Evolutionary conservation across 2,329 filamentous ascomycete species (phyloP).

Genomic region (Paecilomyces fulvus): DNA sequence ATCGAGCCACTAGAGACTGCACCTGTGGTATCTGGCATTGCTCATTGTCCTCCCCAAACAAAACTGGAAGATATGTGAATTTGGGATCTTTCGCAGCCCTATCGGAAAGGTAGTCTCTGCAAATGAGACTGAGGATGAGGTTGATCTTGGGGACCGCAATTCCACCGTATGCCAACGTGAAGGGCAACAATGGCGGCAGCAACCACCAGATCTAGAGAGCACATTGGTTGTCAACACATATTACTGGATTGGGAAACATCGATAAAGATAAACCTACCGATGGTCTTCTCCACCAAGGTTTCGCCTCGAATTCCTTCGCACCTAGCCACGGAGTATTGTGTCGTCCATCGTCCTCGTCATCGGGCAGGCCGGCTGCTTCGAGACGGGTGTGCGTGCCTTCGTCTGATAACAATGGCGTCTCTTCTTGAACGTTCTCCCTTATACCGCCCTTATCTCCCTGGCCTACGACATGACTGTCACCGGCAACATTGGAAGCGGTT

Average conservation of each 20-base stretch:
- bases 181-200: constrained; percentile 68
- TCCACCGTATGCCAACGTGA: constrained; percentile 78
- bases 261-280: constrained; percentile 38
- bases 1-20: constrained; percentile 66
- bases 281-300: constrained; percentile 43
- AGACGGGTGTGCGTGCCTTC: background rate
- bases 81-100: constrained; percentile 49
- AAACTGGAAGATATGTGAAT: constrained; percentile 54
- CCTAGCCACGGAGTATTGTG: constrained; percentile 8
- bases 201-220: constrained; percentile 66
- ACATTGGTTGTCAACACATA: background rate
- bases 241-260: background rate
- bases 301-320: constrained; percentile 28
- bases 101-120: constrained; percentile 71
- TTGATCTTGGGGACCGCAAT: constrained; percentile 81
- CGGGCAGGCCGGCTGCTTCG: constrained; percentile 1
- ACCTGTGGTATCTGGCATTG: constrained; percentile 76
- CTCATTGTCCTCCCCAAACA: constrained; percentile 61
- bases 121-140: constrained; percentile 75
- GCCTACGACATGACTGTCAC: background rate
- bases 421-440: constrained; percentile 15
- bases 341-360: constrained; percentile 3
- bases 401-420: constrained; percentile 17
- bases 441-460: constrained; percentile 10
- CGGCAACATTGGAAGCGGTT: constrained; percentile 5